Evolutionary conservation across 805 yeast genomes (phyloP).

Genomic region (Naumovozyma baii): DNA sequence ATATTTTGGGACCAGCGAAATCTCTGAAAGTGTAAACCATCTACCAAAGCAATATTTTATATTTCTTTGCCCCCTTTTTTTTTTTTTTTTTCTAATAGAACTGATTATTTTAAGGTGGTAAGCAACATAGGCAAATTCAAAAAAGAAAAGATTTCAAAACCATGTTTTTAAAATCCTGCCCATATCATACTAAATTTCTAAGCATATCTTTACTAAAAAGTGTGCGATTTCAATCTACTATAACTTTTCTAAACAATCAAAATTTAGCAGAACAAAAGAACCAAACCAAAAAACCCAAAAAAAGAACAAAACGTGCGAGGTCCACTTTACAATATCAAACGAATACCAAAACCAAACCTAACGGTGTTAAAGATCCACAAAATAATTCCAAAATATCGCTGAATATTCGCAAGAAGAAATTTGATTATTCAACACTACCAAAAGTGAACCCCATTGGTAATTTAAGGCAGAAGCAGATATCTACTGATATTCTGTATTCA

Average conservation of each 20-base stretch:
- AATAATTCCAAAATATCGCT: not conserved
- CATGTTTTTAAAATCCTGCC: not conserved
- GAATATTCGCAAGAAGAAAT: conserved; percentile 2
- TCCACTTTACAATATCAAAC: not conserved
- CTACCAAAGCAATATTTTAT: too few species aligned
- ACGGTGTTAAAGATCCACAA: not conserved
- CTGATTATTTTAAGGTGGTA: too few species aligned
- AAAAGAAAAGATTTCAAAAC: not conserved
- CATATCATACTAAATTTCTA: not conserved
- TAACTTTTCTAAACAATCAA: conserved; percentile 18
- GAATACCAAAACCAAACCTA: not conserved
- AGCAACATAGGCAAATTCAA: too few species aligned
- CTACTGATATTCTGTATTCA: conserved; percentile 19
- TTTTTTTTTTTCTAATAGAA: too few species aligned
- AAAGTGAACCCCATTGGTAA: conserved; percentile 23
- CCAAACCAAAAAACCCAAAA: conserved; percentile 2
- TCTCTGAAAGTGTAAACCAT: too few species aligned
- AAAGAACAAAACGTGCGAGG: not conserved
- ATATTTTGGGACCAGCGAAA: not conserved
- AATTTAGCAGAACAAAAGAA: conserved; percentile 6
- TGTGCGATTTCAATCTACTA: conserved; percentile 16
- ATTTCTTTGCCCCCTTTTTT: too few species aligned
- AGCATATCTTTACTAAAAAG: not conserved
- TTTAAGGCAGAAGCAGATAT: conserved; percentile 18
- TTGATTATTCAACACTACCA: conserved; percentile 25